Conservation (phyloP, 2,329 filamentous ascomycete genomes). For the Pseudocercospora crystallina region DNA sequence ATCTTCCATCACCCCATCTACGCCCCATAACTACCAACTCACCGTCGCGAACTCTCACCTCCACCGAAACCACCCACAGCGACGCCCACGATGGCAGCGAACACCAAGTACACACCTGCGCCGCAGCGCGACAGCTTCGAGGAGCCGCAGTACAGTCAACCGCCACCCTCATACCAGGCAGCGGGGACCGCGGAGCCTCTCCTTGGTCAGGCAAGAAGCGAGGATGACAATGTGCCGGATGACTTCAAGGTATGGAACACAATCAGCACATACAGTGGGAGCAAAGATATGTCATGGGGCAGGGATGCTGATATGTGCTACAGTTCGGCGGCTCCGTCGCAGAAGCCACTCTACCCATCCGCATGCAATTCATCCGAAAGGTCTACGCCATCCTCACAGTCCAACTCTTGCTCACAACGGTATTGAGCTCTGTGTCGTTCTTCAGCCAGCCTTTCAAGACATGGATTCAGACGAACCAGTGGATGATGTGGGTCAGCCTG, state of each 20-base stretch:
- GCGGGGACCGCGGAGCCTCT: conserved; percentile 48
- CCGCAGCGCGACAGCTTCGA: conserved; percentile 85
- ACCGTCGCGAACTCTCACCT: background rate
- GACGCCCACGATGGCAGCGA: conserved; percentile 62
- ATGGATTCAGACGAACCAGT: conserved; percentile 84
- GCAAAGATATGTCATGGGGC: background rate
- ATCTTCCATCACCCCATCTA: conserved; percentile 9
- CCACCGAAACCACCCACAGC: background rate
- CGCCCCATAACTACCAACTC: background rate
- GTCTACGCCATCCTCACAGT: conserved; percentile 98
- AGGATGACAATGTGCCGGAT: conserved; percentile 89
- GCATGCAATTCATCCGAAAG: conserved; percentile 76
- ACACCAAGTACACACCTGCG: conserved; percentile 78
- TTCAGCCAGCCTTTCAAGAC: conserved; percentile 73
- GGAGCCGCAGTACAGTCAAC: conserved; percentile 66
- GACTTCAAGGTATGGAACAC: conserved; percentile 76
- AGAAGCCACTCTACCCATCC: conserved; percentile 88
- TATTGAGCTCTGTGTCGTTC: conserved; percentile 81
- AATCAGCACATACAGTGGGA: background rate
- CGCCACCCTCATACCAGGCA: conserved; percentile 79
- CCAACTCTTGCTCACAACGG: conserved; percentile 81
- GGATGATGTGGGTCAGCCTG: conserved; percentile 83
- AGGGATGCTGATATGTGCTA: conserved; percentile 2
- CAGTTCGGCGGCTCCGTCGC: conserved; percentile 90
- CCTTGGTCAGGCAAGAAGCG: conserved; percentile 66